A percentile compares a stretch with the other conserved stretches of the same genome.
Conservation (phyloP, 2,329 filamentous ascomycete genomes). For the Aspergillus bombycis region DNA sequence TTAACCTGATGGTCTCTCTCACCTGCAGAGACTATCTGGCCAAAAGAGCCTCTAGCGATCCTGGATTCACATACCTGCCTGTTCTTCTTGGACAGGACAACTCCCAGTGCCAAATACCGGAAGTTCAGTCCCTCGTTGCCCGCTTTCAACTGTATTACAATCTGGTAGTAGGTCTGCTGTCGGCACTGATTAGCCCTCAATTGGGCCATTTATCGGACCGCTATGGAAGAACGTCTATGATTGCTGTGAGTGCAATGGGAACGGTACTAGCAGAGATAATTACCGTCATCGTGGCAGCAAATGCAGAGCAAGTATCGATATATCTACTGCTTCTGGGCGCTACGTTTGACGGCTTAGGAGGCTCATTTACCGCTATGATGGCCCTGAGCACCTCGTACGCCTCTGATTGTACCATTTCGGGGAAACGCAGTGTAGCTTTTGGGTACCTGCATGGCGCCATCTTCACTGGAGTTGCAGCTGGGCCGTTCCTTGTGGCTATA, state of each 20-base stretch:
- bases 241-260: constrained; percentile 75
- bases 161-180: constrained; percentile 74
- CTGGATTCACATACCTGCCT: constrained; percentile 63
- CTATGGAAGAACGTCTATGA: constrained; percentile 75
- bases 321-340: constrained; percentile 78
- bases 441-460: constrained; percentile 88
- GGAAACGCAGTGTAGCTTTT: constrained; percentile 78
- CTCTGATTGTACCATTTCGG: constrained; percentile 82
- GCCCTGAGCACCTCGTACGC: constrained; percentile 83
- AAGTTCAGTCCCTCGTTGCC: constrained; percentile 76
- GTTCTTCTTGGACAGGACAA: constrained; percentile 71
- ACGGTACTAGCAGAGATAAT: constrained; percentile 74
- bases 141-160: constrained; percentile 77
- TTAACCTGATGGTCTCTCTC: constrained; percentile 82
- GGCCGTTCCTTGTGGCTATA: constrained; percentile 79
- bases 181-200: constrained; percentile 79
- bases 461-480: constrained; percentile 85
- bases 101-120: constrained; percentile 76
- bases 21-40: constrained; percentile 83
- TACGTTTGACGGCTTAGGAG: constrained; percentile 78
- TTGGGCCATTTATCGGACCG: constrained; percentile 85
- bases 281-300: constrained; percentile 76
- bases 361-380: constrained; percentile 85
- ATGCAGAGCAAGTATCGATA: constrained; percentile 72
- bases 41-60: constrained; percentile 63